Evolutionary conservation across 2,329 filamentous ascomycete species (phyloP), one percentile per base, ranked within the genome.

Genomic region (Akanthomyces uredinophilus): DNA sequence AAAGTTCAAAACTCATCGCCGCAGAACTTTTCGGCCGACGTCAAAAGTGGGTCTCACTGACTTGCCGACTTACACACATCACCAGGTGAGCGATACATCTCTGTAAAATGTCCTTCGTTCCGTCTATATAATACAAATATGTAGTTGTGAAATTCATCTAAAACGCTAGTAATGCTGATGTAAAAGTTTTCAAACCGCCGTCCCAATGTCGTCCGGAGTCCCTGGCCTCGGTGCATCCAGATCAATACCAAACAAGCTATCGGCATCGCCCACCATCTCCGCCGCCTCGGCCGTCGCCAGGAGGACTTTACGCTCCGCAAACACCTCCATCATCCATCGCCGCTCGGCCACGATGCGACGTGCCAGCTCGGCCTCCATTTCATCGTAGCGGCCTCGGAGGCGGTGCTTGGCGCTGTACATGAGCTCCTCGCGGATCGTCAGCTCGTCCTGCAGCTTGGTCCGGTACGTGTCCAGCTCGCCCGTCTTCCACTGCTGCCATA

Each of bases 241-340:
- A 32, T 61, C 50, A 32, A 61, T 51, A 4, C 64, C 63, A 47
- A 74, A 73, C 43, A 76, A 58, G 41, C 68, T 74, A 52, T 76
- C 73, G 5, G 72, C 71, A 56, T 75, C 74, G 3, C 70, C 74
- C 58, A 81, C 76, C 47, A 79, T 69, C 70, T 83, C 81, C 2
- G 75, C 70, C 16, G 66, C 60, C 68, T 81, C 76, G 68, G 74
- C 70, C 35, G 75, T 76, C 7, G 63, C 70, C 52, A 85, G 69
- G 65, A 83, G 67, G 43, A 69, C 72, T 35, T 67, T 68, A 13
- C 81, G 74, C 69, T 83, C 82, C 6, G 74, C 68, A 5, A 77
- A 65, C 4, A 83, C 77, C 47, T 75, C 73, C 41, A 72, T 70
- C 27, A 79, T 69, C 83, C 83, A 86, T 61, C 70, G 73, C 62